A percentile compares a stretch with the other conserved stretches of the same genome.
These are phyloP conservation scores for Aphanomyces invadans DNA, from an alignment of 352 stramenopile species.

Conservation along the genomic window DNA sequence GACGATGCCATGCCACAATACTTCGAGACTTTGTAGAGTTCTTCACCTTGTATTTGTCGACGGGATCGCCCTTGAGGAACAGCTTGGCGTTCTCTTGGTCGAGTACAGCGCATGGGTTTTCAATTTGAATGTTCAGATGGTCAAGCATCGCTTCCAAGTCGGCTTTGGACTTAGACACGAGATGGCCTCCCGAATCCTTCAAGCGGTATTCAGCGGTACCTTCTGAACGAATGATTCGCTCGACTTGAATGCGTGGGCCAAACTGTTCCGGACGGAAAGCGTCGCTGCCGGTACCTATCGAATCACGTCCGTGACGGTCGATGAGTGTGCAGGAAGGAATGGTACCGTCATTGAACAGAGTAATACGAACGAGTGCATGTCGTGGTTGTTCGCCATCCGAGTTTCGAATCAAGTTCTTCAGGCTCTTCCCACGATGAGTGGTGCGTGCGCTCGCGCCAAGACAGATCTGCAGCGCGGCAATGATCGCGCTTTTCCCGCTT, in stretches of 20 bases:
- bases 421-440: slow-evolving; percentile 91
- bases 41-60: slow-evolving; percentile 90
- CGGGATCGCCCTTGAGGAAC: slow-evolving; percentile 91
- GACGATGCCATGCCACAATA: too few species aligned
- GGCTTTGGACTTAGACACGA: slow-evolving; percentile 83
- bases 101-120: slow-evolving; percentile 96
- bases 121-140: slow-evolving; percentile 89
- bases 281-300: slow-evolving; percentile 59
- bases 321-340: background rate
- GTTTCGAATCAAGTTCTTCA: slow-evolving; percentile 94
- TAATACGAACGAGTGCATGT: slow-evolving; percentile 88
- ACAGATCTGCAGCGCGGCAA: slow-evolving; percentile 97
- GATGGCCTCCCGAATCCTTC: slow-evolving; percentile 44
- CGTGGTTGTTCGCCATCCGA: slow-evolving; percentile 38
- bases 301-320: background rate
- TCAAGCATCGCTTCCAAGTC: slow-evolving; percentile 93
- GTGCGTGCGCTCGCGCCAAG: slow-evolving; percentile 87
- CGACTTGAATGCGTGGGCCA: slow-evolving; percentile 90
- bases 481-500: slow-evolving; percentile 94
- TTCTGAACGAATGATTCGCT: slow-evolving; percentile 84
- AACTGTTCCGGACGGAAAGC: slow-evolving; percentile 88
- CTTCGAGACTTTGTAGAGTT: too few species aligned
- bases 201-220: slow-evolving; percentile 67
- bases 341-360: slow-evolving; percentile 82
- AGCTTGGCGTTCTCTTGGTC: slow-evolving; percentile 98